Evolutionary conservation across 208 protist species (phyloP).

Genomic region (Leishmania tropica): DNA sequence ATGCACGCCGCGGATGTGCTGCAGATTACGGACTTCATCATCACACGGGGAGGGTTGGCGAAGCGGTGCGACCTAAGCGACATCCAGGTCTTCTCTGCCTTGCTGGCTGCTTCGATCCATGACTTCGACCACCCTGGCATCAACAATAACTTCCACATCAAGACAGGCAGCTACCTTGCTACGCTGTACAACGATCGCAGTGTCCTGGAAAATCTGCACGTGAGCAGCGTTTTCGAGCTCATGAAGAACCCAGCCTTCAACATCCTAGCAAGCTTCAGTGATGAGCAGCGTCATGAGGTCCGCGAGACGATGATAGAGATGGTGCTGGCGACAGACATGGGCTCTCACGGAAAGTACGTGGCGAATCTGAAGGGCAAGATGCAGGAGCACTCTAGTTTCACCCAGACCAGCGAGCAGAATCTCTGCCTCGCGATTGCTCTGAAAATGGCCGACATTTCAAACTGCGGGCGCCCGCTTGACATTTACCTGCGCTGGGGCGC

Average conservation of each 20-base stretch:
- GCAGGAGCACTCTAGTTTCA: conserved; percentile 64
- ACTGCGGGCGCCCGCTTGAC: conserved; percentile 88
- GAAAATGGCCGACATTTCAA: conserved; percentile 96
- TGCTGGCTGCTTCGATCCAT: conserved; percentile 95
- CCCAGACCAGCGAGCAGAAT: conserved; percentile 78
- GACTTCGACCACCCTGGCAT: conserved; percentile 97
- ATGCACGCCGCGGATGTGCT: conserved; percentile 94
- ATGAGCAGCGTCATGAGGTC: conserved; percentile 82
- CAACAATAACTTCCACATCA: conserved; percentile 94
- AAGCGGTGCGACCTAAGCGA: conserved; percentile 77
- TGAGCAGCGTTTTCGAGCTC: conserved; percentile 89
- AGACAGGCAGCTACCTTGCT: conserved; percentile 82
- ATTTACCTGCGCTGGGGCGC: conserved; percentile 91
- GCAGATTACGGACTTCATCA: conserved; percentile 89
- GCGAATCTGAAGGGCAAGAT: conserved; percentile 68
- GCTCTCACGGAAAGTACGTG: conserved; percentile 87
- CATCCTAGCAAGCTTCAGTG: conserved; percentile 79
- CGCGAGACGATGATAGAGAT: conserved; percentile 91
- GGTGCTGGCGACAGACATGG: conserved; percentile 96
- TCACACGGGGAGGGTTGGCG: conserved; percentile 69
- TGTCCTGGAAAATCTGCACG: conserved; percentile 96
- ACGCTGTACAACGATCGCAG: conserved; percentile 95
- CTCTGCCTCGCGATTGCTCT: conserved; percentile 91
- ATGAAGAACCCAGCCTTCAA: conserved; percentile 87
- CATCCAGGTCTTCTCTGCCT: conserved; percentile 86